Conservation (phyloP, 768 basidiomycete species). For the Agaricus blazei region DNA sequence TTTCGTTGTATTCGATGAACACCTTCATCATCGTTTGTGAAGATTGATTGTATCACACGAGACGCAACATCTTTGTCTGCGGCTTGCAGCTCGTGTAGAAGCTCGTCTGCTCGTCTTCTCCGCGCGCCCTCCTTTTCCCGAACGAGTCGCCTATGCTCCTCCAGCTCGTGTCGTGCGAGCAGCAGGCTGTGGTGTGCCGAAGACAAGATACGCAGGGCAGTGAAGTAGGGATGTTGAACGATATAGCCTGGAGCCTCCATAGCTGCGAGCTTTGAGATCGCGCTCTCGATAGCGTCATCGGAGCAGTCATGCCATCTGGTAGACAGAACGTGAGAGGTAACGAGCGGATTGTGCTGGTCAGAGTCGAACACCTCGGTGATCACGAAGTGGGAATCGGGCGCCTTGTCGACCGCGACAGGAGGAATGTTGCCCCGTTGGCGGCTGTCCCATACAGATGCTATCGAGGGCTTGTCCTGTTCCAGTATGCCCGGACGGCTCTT, state of each 20-base stretch:
- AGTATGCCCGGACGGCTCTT: conserved; percentile 16
- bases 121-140: conserved; percentile 57
- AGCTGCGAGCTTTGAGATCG: conserved; percentile 45
- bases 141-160: conserved; percentile 47
- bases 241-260: conserved; percentile 43
- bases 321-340: conserved; percentile 48
- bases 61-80: conserved; percentile 66
- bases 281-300: conserved; percentile 66
- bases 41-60: conserved; percentile 63
- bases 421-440: conserved; percentile 23
- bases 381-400: conserved; percentile 22
- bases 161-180: conserved; percentile 55
- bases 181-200: conserved; percentile 58
- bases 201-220: conserved; percentile 65
- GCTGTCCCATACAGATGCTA: conserved; percentile 37
- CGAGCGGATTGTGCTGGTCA: conserved; percentile 23
- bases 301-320: conserved; percentile 77
- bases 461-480: conserved; percentile 21
- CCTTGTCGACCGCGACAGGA: conserved; percentile 37
- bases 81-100: conserved; percentile 51
- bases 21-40: conserved; percentile 45
- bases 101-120: conserved; percentile 43
- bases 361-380: conserved; percentile 30
- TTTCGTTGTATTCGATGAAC: conserved; percentile 47
- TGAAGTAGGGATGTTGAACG: conserved; percentile 55